Evolutionary conservation across 1,284 basidiomycete genomes (phyloP), one percentile per base, ranked within the genome.

Genomic region (Apiotrichum veenhuisii): DNA sequence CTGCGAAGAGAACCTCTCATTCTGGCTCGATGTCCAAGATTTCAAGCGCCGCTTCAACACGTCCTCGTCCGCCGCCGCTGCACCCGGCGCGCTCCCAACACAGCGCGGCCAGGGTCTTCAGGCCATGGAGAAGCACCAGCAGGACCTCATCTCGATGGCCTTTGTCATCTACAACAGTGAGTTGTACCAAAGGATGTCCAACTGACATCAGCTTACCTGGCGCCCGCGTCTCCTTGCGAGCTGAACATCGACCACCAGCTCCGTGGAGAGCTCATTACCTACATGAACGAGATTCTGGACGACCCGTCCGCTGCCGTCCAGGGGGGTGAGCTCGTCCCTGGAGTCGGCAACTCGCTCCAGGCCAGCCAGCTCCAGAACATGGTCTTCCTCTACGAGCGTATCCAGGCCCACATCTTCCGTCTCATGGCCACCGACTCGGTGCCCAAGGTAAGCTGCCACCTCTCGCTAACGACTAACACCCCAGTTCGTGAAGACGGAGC

Each of bases 391-490:
- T 98, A 98, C 77, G 94, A 95, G 77, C 85, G 93, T 55, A 98
- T 98, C 58, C 95, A 98, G 78, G 87, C 84, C 38, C 93, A 98
- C 74, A 93, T 98, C 65, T 98, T 98, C 82, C 84, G 94, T 52
- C 77, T 98, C 64, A 96, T 98, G 90, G 94, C 95, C 10, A 96
- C 92, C 55, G 95, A 98, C 76, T 97, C 93, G 10, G 88, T 98
- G 27, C 94, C 94, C 22, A 93, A 93, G 84, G 90, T 89, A 66
- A 52, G 82, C 68, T 40, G 17, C 44, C 18, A 27, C 44, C 8
- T 2, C 44, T 8, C 5, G 11, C 15, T 37, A n/a, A 20, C 27
- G 18, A 23, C 44, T 46, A 20, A 9, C 52, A 52, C 37, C 23
- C 20, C 51, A 66, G 64, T 74, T 71, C 22, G 52, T 56, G 47